Evolutionary conservation across 2,329 filamentous ascomycete species (phyloP).

Genomic region (Diplodia mutila): DNA sequence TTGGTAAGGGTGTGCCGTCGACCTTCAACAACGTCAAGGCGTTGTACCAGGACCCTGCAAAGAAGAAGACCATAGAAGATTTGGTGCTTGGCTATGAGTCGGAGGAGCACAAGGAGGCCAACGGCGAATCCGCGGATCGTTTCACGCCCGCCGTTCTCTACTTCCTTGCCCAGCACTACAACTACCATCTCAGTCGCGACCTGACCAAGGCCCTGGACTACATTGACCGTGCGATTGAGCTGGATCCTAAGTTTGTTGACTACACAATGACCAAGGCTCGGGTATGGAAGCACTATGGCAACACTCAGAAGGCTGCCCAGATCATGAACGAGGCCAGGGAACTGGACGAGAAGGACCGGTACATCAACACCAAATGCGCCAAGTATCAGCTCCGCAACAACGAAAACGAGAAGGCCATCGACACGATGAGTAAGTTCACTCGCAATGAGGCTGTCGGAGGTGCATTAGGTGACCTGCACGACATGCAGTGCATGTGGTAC

Average conservation of each 20-base stretch:
- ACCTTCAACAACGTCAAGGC: slow-evolving; percentile 97
- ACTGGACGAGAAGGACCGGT: slow-evolving; percentile 87
- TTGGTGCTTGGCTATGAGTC: slow-evolving; percentile 79
- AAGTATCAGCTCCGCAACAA: slow-evolving; percentile 96
- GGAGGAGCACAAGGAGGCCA: slow-evolving; percentile 52
- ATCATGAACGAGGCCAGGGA: slow-evolving; percentile 85
- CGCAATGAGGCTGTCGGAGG: slow-evolving; percentile 86
- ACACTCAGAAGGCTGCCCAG: slow-evolving; percentile 77
- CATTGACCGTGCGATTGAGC: slow-evolving; percentile 79
- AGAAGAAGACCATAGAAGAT: slow-evolving; percentile 75
- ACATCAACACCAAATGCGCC: slow-evolving; percentile 97
- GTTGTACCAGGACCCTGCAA: slow-evolving; percentile 76
- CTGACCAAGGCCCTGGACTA: slow-evolving; percentile 79
- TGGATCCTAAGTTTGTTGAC: slow-evolving; percentile 81
- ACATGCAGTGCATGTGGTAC: slow-evolving; percentile 99
- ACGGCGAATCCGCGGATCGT: slow-evolving; percentile 56
- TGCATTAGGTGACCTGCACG: slow-evolving; percentile 84
- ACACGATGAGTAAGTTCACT: slow-evolving; percentile 93
- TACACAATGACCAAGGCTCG: slow-evolving; percentile 95
- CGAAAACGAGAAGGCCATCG: slow-evolving; percentile 81
- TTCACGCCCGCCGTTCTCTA: slow-evolving; percentile 83
- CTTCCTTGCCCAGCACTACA: slow-evolving; percentile 96
- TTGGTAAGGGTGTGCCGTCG: slow-evolving; percentile 91
- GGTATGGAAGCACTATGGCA: slow-evolving; percentile 88
- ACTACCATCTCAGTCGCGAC: slow-evolving; percentile 86